Evolutionary conservation across 73 alveolate species (phyloP).

Genomic region (Tetrahymena borealis): DNA sequence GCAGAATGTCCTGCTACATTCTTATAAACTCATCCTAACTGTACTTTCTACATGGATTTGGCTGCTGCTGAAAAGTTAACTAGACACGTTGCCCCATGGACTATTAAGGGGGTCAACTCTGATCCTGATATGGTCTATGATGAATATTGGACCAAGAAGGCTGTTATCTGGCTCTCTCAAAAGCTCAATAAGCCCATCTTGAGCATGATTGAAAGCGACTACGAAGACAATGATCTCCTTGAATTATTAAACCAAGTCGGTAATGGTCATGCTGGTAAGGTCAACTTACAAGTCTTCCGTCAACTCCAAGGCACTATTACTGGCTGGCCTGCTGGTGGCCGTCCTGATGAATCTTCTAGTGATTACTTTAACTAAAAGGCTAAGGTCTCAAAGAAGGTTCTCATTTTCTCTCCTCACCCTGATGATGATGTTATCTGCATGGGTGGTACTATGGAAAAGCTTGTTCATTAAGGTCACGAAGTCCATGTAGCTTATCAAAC

Average conservation of each 20-base stretch:
- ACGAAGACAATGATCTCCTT: constrained; percentile 40
- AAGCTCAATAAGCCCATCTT: constrained; percentile 36
- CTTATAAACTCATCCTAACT: constrained; percentile 47
- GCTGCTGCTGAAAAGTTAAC: constrained; percentile 46
- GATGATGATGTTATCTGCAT: constrained; percentile 58
- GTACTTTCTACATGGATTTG: constrained; percentile 22
- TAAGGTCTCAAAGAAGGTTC: constrained; percentile 11
- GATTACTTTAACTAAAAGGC: constrained; percentile 25
- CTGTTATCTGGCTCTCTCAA: constrained; percentile 46
- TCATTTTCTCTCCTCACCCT: constrained; percentile 58
- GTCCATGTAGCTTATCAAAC: constrained; percentile 48
- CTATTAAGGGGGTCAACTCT: constrained; percentile 35
- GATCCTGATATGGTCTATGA: constrained; percentile 25
- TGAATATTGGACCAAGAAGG: constrained; percentile 32
- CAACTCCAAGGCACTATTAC: constrained; percentile 24
- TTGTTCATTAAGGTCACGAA: constrained; percentile 46
- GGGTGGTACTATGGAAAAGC: constrained; percentile 52
- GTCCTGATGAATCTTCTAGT: constrained; percentile 35
- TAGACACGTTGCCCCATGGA: constrained; percentile 42
- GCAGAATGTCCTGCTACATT: constrained; percentile 60
- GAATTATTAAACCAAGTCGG: constrained; percentile 39
- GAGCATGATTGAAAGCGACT: constrained; percentile 39
- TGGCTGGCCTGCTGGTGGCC: constrained; percentile 65
- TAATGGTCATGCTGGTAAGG: constrained; percentile 27
- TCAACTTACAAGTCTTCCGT: constrained; percentile 38